A percentile compares a stretch with the other conserved stretches of the same genome.
Conservation (phyloP, 2,329 filamentous ascomycete species). For the Bipolaris victoriae region DNA sequence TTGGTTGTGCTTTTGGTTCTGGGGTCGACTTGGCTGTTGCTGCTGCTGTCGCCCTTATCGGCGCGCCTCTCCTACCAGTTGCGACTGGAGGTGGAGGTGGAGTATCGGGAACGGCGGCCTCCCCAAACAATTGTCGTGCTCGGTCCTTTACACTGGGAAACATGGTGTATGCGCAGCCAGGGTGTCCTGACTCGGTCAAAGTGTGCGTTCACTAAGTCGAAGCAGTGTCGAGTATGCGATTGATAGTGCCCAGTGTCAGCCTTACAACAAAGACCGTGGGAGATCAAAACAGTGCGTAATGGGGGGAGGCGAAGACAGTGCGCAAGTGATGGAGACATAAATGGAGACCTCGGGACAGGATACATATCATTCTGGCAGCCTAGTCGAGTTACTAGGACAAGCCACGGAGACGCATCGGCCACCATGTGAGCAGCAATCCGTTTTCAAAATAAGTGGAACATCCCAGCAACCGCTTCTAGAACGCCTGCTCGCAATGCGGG, state of each 20-base stretch:
- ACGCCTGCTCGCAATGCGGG: conserved; percentile 10
- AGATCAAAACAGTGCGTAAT: conserved; percentile 3
- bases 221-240: conserved; percentile 1
- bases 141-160: conserved; percentile 32
- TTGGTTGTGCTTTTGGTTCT: conserved; percentile 17
- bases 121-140: conserved; percentile 19
- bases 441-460: conserved; percentile 19
- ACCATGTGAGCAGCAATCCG: conserved; percentile 22
- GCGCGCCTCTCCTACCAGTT: conserved; percentile 16
- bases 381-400: conserved; percentile 14
- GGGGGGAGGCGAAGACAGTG: conserved; percentile 9
- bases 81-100: conserved; percentile 15
- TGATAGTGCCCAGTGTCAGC: conserved; percentile 1
- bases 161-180: conserved; percentile 17
- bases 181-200: conserved; percentile 6
- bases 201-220: background rate
- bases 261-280: conserved; percentile 4
- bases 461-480: conserved; percentile 26
- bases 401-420: conserved; percentile 23
- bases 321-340: conserved; percentile 10
- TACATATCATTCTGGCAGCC: conserved; percentile 14
- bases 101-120: conserved; percentile 6
- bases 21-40: conserved; percentile 13
- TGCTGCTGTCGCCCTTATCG: conserved; percentile 15
- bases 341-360: conserved; percentile 15